Evolutionary conservation across 768 basidiomycete species (phyloP).

Genomic region (Naganishia kalamii): DNA sequence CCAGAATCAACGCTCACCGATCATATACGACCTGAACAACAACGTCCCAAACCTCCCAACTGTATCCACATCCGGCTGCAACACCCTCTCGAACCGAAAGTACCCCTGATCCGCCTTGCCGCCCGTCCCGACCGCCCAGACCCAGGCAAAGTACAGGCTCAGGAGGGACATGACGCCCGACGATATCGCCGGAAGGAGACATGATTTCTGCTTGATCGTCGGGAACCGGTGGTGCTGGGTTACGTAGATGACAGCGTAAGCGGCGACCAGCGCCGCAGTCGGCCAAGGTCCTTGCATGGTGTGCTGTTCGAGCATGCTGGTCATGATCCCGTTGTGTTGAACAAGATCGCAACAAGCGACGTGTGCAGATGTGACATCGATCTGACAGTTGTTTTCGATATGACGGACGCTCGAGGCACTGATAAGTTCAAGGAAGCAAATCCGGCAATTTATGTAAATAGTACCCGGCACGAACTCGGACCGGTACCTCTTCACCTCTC

Average conservation of each 20-base stretch:
- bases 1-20: conserved; percentile 38
- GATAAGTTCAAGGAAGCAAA: too few species aligned
- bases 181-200: conserved; percentile 51
- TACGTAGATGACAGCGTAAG: conserved; percentile 35
- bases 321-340: too few species aligned
- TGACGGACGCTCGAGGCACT: too few species aligned
- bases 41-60: conserved; percentile 37
- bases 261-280: neutral
- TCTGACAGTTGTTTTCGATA: too few species aligned
- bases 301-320: too few species aligned
- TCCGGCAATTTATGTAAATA: too few species aligned
- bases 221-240: conserved; percentile 37
- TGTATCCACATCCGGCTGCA: neutral
- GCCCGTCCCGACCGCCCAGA: conserved; percentile 39
- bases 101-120: conserved; percentile 27
- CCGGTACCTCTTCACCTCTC: too few species aligned
- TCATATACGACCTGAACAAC: conserved; percentile 54
- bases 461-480: too few species aligned
- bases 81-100: neutral
- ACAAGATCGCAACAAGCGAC: too few species aligned
- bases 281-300: too few species aligned
- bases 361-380: too few species aligned
- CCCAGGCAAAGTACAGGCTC: conserved; percentile 50
- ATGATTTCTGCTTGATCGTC: conserved; percentile 51
- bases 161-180: conserved; percentile 49